Base-by-base conservation (phyloP, 2,329 filamentous ascomycete genomes). In the Fusarium poae region DNA sequence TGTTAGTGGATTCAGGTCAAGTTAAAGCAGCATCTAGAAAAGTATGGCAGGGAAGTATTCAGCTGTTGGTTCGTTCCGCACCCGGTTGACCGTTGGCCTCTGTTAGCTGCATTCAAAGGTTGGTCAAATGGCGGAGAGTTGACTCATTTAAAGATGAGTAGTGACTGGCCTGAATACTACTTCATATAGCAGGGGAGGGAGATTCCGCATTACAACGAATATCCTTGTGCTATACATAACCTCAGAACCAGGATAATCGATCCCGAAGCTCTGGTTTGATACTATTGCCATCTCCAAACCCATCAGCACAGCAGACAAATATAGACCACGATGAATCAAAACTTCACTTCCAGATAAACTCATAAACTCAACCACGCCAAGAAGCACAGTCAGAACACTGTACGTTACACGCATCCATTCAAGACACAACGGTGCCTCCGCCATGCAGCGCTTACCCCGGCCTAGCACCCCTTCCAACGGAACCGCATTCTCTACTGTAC, bases 361-460 rank as follows among this genome's bases (percentile, higher is more conserved):
- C 16, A 62, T 40, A 37, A 50, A 57, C 51, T 45, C 16, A 40
- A 46, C 35, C 37, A 34, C 34, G 35, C 54, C 42, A 65, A 50
- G 35, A 25, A 25, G 42, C 25, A 70, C 62, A 70, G 67, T 69
- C 40, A 54, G 23, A 52, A 57, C 53, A 69, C 39, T 54, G 67
- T 70, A 63, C 69, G 15, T 59, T 42, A 44, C 62, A 63, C 66
- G 42, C 46, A 52, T 45, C 59, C 63, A 56, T 55, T 43, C 44
- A 61, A 53, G 29, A 32, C 43, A 34, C 45, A 68, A 68, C 56
- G 48, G 61, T 57, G 69, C 71, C 60, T 52, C 63, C 60, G 58
- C 56, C 58, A 46, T 68, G 65, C 71, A 72, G 71, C 71, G 62
- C 70, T 49, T 72, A 71, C 70, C 70, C 71, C 71, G 65, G 71